These are phyloP conservation scores for Solanum bulbocastanum DNA, from an alignment of 257 asterid species.

Conservation along the genomic window DNA sequence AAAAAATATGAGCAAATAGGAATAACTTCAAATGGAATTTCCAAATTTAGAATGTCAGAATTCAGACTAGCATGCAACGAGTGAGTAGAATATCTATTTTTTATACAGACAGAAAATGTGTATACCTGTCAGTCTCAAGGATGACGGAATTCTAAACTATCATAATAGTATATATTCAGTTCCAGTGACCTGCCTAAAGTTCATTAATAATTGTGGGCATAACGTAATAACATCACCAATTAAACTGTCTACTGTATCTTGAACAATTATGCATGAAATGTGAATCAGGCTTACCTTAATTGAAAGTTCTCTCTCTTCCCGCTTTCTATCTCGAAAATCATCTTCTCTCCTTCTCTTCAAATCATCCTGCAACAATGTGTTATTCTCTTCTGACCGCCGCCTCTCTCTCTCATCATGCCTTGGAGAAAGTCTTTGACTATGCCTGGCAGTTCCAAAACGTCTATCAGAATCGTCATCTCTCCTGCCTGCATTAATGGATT, in stretches of 20 bases:
- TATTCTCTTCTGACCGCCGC: conserved; percentile 84
- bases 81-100: background rate
- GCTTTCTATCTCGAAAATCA: conserved; percentile 82
- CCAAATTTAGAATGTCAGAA: background rate
- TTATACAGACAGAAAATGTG: background rate
- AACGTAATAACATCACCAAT: background rate
- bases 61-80: background rate
- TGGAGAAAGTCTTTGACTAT: conserved; percentile 81
- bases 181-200: background rate
- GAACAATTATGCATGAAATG: background rate
- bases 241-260: background rate
- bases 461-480: conserved; percentile 91
- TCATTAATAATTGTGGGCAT: background rate
- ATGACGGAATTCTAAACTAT: background rate
- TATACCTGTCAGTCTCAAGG: background rate
- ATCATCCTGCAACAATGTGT: conserved; percentile 65
- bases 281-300: conserved; percentile 46
- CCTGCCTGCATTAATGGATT: conserved; percentile 59
- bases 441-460: conserved; percentile 73
- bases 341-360: conserved; percentile 87
- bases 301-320: conserved; percentile 75
- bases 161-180: background rate
- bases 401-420: conserved; percentile 91
- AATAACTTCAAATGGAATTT: background rate
- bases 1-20: background rate